These are phyloP conservation scores for Hortiboletus flavorubellus DNA, from an alignment of 768 basidiomycete species.

Conservation along the genomic window DNA sequence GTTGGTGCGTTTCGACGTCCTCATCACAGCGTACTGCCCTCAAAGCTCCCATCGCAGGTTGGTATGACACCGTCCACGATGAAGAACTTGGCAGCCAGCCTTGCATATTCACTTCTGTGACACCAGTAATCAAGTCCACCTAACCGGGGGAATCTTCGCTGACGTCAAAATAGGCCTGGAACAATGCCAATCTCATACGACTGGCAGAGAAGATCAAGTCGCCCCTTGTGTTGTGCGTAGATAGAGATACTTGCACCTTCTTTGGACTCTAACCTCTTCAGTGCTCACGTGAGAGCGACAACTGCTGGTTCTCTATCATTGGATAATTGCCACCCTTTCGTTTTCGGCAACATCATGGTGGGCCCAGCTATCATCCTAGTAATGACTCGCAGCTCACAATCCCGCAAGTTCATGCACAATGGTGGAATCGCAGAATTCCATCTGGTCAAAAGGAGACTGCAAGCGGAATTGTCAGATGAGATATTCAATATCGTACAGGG, in stretches of 20 bases:
- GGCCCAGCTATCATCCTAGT: background rate
- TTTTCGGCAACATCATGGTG: constrained; percentile 90
- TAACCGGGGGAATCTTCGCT: background rate
- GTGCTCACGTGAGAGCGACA: constrained; percentile 90
- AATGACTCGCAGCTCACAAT: background rate
- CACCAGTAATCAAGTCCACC: constrained; percentile 57
- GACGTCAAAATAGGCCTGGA: constrained; percentile 76
- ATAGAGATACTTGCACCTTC: background rate
- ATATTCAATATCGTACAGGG: constrained; percentile 87
- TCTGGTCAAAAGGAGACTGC: constrained; percentile 76
- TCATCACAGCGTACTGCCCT: background rate
- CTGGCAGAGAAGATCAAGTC: constrained; percentile 97
- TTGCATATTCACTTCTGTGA: constrained; percentile 94
- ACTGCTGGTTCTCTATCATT: constrained; percentile 89
- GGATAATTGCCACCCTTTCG: constrained; percentile 96
- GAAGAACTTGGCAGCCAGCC: constrained; percentile 83
- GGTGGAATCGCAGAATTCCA: constrained; percentile 87
- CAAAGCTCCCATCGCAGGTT: constrained; percentile 48
- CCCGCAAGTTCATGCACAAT: constrained; percentile 85
- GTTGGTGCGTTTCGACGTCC: constrained; percentile 58
- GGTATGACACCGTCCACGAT: constrained; percentile 89
- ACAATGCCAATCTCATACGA: constrained; percentile 89
- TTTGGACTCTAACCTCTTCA: constrained; percentile 23
- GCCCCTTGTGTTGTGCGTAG: constrained; percentile 84
- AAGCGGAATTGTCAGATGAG: constrained; percentile 72